These are phyloP conservation scores for Gymnopilus dilepis DNA, from an alignment of 768 basidiomycete genomes.

Conservation along the genomic window DNA sequence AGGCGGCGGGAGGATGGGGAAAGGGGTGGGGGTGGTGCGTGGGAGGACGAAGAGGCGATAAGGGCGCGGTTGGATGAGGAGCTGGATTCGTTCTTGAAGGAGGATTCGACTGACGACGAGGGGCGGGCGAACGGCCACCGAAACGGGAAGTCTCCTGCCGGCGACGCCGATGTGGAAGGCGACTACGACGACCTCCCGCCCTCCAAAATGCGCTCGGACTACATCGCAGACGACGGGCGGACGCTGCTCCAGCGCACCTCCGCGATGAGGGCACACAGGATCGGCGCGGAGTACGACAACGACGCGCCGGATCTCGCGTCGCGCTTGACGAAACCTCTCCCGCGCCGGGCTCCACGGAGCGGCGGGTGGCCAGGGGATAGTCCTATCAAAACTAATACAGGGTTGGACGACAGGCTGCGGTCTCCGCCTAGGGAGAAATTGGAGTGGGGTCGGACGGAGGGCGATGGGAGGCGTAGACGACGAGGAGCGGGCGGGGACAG, in stretches of 20 bases:
- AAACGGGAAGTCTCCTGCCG: constrained; percentile 3
- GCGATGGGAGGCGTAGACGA: constrained; percentile 25
- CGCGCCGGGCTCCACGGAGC: constrained; percentile 42
- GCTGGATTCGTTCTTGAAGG: constrained; percentile 69
- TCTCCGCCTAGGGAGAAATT: constrained; percentile 19
- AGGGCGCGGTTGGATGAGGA: constrained; percentile 65
- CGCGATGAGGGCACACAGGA: constrained; percentile 42
- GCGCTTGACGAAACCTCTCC: constrained; percentile 51
- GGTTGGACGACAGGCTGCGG: constrained; percentile 22
- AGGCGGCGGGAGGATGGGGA: constrained; percentile 39
- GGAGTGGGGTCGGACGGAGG: constrained; percentile 23
- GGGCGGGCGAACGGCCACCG: not conserved
- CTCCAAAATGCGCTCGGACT: constrained; percentile 74
- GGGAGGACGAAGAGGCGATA: constrained; percentile 38
- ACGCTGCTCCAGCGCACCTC: constrained; percentile 65
- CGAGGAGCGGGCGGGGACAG: constrained; percentile 14
- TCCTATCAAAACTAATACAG: constrained; percentile 4
- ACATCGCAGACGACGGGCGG: constrained; percentile 54
- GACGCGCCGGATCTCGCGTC: constrained; percentile 41
- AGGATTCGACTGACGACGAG: constrained; percentile 41
- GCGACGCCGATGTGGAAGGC: constrained; percentile 13
- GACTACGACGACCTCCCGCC: constrained; percentile 31
- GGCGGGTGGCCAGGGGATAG: constrained; percentile 21
- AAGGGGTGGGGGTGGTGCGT: not conserved
- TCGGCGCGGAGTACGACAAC: constrained; percentile 18